These are phyloP conservation scores for Lithospermum erythrorhizon DNA, from an alignment of 257 asterid species.

Conservation along the genomic window DNA sequence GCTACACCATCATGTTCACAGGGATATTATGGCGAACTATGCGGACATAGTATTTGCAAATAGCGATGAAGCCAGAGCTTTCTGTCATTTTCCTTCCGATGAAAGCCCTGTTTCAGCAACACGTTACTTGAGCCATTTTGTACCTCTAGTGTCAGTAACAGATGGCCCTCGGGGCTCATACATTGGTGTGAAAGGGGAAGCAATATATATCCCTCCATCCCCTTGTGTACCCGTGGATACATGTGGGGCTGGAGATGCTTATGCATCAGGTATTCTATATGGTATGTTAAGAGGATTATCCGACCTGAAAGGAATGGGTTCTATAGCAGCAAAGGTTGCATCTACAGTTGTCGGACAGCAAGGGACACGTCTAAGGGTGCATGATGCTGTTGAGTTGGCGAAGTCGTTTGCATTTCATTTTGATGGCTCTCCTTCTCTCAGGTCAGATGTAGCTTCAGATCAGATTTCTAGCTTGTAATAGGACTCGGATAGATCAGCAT, in stretches of 20 bases:
- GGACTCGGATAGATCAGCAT: background rate
- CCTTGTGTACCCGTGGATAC: conserved; percentile 76
- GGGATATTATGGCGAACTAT: conserved; percentile 82
- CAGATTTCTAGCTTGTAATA: conserved; percentile 69
- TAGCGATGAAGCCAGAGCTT: conserved; percentile 76
- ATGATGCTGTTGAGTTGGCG: conserved; percentile 57
- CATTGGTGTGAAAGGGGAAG: conserved; percentile 88
- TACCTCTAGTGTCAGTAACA: conserved; percentile 89
- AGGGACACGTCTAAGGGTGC: conserved; percentile 82
- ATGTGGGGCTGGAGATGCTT: conserved; percentile 99
- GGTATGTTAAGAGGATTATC: conserved; percentile 56
- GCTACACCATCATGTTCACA: conserved; percentile 13
- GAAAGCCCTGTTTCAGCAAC: conserved; percentile 77
- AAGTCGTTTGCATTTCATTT: conserved; percentile 42
- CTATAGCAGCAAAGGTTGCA: conserved; percentile 85
- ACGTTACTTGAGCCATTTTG: conserved; percentile 89
- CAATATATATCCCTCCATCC: conserved; percentile 79
- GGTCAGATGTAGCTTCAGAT: conserved; percentile 70
- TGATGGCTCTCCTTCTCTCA: conserved; percentile 32
- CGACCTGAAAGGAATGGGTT: conserved; percentile 69
- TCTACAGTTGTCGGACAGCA: conserved; percentile 85
- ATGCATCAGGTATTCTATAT: conserved; percentile 87
- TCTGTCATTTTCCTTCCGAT: conserved; percentile 59
- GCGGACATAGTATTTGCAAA: conserved; percentile 88
- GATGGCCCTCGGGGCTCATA: conserved; percentile 92